phyloP scores from a whole-genome alignment of 176 grass and related monocot species.

The Cenchrus purpureus region DNA sequence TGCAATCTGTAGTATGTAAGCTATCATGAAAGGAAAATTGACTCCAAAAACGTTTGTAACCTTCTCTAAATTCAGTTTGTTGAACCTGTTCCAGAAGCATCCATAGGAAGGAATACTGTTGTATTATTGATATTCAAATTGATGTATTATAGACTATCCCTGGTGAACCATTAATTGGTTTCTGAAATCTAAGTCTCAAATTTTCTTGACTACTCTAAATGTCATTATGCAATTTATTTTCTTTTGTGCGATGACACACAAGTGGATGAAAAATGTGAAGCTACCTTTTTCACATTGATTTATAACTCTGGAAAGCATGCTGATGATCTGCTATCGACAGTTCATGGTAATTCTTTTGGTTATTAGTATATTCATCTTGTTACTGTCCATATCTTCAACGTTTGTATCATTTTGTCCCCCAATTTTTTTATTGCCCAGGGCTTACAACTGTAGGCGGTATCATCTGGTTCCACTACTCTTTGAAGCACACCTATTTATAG shows the following conservation, averaged over 20 bases:
- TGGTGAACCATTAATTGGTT: conserved; percentile 29
- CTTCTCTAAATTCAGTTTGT: conserved; percentile 35
- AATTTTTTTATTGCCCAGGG: not conserved
- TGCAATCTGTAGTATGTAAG: conserved; percentile 44
- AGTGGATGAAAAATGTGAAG: not conserved
- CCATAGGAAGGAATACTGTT: conserved; percentile 27
- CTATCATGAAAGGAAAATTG: conserved; percentile 39
- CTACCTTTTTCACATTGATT: conserved; percentile 18
- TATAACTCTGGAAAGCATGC: conserved; percentile 8
- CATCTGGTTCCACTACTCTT: not conserved
- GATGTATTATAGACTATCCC: conserved; percentile 39
- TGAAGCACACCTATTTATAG: conserved; percentile 8
- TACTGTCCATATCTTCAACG: conserved; percentile 17
- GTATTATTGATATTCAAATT: conserved; percentile 35
- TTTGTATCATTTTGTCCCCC: not conserved
- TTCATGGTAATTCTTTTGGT: conserved; percentile 25
- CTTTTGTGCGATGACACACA: not conserved
- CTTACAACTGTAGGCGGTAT: not conserved
- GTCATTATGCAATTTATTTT: conserved; percentile 19
- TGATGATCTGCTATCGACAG: conserved; percentile 19
- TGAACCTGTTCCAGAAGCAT: conserved; percentile 32
- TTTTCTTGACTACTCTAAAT: not conserved
- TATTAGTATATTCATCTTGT: conserved; percentile 4
- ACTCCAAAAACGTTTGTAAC: conserved; percentile 23
- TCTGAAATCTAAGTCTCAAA: not conserved